Percentiles rank a stretch among this genome's conserved stretches.
These are phyloP conservation scores for Epicoccum nigrum DNA, from an alignment of 2,329 filamentous ascomycete genomes.

Conservation along the genomic window DNA sequence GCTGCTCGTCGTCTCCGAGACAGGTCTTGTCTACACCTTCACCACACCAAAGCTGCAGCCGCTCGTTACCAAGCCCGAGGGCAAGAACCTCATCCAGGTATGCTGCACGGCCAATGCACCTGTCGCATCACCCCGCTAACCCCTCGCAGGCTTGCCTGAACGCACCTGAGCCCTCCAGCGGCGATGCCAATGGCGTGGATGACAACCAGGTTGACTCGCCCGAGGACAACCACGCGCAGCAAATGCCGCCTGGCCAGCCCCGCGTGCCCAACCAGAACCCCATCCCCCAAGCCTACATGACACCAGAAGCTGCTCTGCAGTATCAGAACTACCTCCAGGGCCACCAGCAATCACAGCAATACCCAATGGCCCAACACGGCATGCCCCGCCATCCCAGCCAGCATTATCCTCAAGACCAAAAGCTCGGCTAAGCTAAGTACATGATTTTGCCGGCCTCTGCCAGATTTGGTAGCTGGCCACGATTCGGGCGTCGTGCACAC, in stretches of 20 bases:
- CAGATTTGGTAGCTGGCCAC: constrained; percentile 33
- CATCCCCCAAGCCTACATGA: constrained; percentile 69
- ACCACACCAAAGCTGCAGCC: constrained; percentile 98
- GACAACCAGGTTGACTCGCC: constrained; percentile 76
- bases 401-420: constrained; percentile 71
- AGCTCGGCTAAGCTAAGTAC: constrained; percentile 47
- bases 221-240: constrained; percentile 84
- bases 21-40: constrained; percentile 96
- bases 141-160: constrained; percentile 85
- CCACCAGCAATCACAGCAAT: constrained; percentile 68
- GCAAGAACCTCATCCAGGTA: constrained; percentile 99
- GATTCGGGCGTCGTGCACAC: constrained; percentile 39
- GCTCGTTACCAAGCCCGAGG: constrained; percentile 96
- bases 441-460: constrained; percentile 33
- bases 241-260: constrained; percentile 76
- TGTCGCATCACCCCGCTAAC: constrained; percentile 43
- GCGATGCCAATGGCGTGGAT: constrained; percentile 68
- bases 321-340: constrained; percentile 83
- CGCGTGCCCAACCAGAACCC: constrained; percentile 70
- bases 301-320: constrained; percentile 72
- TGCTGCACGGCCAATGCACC: constrained; percentile 34
- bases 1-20: constrained; percentile 95
- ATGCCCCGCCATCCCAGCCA: constrained; percentile 68
- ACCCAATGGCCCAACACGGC: constrained; percentile 77
- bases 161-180: constrained; percentile 84